phyloP scores from a whole-genome alignment of 495 filamentous ascomycete genomes.

The Annulohypoxylon stygium region DNA sequence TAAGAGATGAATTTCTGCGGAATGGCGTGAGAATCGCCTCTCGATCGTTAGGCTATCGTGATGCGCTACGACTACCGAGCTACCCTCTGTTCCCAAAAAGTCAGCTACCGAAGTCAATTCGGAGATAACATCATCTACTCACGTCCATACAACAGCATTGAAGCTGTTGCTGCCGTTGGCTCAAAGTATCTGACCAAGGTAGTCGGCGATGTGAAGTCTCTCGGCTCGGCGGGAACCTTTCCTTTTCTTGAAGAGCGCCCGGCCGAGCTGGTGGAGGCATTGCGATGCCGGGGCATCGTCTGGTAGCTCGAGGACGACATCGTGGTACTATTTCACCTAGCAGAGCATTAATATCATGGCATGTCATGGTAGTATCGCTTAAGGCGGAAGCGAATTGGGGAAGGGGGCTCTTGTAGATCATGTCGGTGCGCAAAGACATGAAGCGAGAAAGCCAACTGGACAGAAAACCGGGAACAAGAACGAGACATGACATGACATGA shows the following conservation, averaged over 20 bases:
- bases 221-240: constrained; percentile 54
- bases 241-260: constrained; percentile 59
- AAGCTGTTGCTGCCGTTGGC: constrained; percentile 87
- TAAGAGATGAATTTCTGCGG: constrained; percentile 83
- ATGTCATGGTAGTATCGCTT: constrained; percentile 26
- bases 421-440: constrained; percentile 24
- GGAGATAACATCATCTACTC: constrained; percentile 23
- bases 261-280: constrained; percentile 69
- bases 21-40: constrained; percentile 85
- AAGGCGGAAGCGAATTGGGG: constrained; percentile 30
- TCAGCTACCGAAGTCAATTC: constrained; percentile 19
- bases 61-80: constrained; percentile 81
- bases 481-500: constrained; percentile 3
- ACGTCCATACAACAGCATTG: constrained; percentile 85
- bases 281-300: constrained; percentile 68
- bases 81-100: constrained; percentile 64
- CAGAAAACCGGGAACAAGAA: background rate
- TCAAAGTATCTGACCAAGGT: constrained; percentile 73
- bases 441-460: background rate
- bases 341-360: constrained; percentile 39
- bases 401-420: constrained; percentile 33
- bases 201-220: constrained; percentile 67
- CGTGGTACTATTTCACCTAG: constrained; percentile 53
- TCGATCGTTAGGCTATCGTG: constrained; percentile 94
- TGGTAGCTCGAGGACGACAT: constrained; percentile 61